Percentiles rank a stretch among this genome's conserved stretches.
Conservation (phyloP, 2,329 filamentous ascomycete genomes). For the Colletotrichum viniferum region DNA sequence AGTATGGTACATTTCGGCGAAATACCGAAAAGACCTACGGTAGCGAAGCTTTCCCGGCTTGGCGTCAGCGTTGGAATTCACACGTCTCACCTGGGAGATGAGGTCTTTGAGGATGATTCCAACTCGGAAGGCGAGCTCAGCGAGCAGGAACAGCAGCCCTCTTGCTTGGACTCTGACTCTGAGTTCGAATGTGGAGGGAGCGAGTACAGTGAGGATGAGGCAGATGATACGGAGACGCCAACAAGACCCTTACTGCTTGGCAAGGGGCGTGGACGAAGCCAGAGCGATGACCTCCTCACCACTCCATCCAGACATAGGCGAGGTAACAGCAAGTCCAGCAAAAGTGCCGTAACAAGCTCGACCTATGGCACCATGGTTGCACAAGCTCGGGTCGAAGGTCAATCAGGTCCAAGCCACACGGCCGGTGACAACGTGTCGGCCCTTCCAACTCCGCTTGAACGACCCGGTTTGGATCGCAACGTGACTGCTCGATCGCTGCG, state of each 20-base stretch:
- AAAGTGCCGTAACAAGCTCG: neutral
- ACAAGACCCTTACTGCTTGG: constrained; percentile 21
- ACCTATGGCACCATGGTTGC: constrained; percentile 29
- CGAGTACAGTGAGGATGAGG: constrained; percentile 31
- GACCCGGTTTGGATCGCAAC: constrained; percentile 11
- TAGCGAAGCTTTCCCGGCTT: constrained; percentile 55
- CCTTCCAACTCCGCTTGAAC: constrained; percentile 14
- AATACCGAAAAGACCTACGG: constrained; percentile 64
- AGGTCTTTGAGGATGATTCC: constrained; percentile 54
- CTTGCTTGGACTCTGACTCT: constrained; percentile 33
- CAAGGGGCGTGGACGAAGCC: constrained; percentile 13
- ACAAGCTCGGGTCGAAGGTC: constrained; percentile 15
- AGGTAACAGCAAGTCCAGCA: constrained; percentile 5
- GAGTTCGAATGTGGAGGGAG: constrained; percentile 38
- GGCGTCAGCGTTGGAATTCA: constrained; percentile 76
- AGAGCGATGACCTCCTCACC: constrained; percentile 17
- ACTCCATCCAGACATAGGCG: constrained; percentile 14
- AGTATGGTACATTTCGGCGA: constrained; percentile 65
- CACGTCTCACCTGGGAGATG: constrained; percentile 72
- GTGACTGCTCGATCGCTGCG: constrained; percentile 12
- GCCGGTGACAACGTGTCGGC: constrained; percentile 7
- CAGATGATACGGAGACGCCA: constrained; percentile 21
- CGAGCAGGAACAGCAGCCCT: constrained; percentile 38
- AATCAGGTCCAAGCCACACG: constrained; percentile 2
- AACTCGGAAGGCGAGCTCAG: constrained; percentile 40